phyloP scores from a whole-genome alignment of 202 grass and related monocot genomes.

The Panicum hallii region DNA sequence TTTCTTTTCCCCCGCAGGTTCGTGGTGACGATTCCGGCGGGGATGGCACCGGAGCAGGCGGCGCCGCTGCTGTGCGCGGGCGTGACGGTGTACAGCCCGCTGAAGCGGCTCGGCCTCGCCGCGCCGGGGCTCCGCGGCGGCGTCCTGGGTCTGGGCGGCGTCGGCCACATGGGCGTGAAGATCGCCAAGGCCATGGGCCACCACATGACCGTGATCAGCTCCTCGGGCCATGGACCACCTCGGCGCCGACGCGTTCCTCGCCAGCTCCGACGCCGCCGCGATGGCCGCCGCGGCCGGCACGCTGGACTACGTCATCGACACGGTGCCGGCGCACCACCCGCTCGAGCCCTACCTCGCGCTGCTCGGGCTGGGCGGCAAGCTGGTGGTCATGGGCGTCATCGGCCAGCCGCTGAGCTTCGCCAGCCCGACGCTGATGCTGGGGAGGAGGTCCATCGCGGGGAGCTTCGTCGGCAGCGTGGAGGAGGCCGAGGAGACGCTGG shows the following conservation, averaged over 20 bases:
- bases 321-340: conserved; percentile 78
- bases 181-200: conserved; percentile 92
- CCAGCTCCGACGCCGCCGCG: conserved; percentile 66
- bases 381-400: conserved; percentile 85
- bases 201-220: conserved; percentile 95
- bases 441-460: conserved; percentile 83
- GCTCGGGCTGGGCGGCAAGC: conserved; percentile 82
- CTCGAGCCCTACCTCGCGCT: conserved; percentile 85
- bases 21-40: conserved; percentile 73
- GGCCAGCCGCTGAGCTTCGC: conserved; percentile 79
- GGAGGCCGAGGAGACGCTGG: conserved; percentile 77
- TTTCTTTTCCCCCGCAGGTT: conserved; percentile 51
- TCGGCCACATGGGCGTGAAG: conserved; percentile 94
- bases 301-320: conserved; percentile 97
- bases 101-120: conserved; percentile 70
- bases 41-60: conserved; percentile 81
- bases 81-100: conserved; percentile 90
- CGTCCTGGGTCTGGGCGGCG: conserved; percentile 71
- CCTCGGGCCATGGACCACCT: conserved; percentile 78
- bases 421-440: conserved; percentile 79
- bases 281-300: conserved; percentile 65
- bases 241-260: conserved; percentile 78
- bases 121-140: conserved; percentile 49
- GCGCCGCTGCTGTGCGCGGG: conserved; percentile 92
- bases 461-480: conserved; percentile 90